Percentiles rank a stretch among this genome's conserved stretches.
phyloP scores from a whole-genome alignment of 2,329 filamentous ascomycete genomes.

The Penicillium sclerotiorum region DNA sequence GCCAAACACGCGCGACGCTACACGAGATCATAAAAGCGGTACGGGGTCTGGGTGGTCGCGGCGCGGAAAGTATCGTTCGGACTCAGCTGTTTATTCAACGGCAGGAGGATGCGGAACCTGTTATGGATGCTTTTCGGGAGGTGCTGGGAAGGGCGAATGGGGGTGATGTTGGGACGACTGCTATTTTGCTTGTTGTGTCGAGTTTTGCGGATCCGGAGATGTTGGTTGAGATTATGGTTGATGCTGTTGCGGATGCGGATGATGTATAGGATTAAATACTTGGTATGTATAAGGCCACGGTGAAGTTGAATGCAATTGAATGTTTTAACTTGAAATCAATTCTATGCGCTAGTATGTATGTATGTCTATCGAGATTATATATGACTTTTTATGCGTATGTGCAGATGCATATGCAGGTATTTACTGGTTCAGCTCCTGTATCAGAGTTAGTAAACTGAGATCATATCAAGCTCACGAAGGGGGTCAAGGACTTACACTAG shows the following conservation, averaged over 20 bases:
- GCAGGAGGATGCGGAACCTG: not conserved
- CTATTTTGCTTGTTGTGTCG: slow-evolving; percentile 1
- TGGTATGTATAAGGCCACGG: no score
- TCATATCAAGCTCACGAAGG: no score
- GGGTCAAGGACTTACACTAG: slow-evolving; percentile 57
- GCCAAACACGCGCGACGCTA: not conserved
- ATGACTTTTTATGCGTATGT: not conserved
- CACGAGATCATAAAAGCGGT: slow-evolving; percentile 3
- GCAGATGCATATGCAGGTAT: not conserved
- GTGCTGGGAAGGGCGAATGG: not conserved
- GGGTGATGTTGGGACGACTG: not conserved
- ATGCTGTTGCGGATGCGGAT: slow-evolving; percentile 4
- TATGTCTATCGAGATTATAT: slow-evolving; percentile 3
- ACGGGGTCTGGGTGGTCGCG: not conserved
- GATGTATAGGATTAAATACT: no score
- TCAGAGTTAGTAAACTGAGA: slow-evolving; percentile 1
- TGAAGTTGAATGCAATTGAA: no score
- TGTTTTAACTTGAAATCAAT: not conserved
- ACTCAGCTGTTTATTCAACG: slow-evolving; percentile 1
- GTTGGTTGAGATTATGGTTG: slow-evolving; percentile 4
- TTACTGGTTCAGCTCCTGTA: slow-evolving; percentile 1
- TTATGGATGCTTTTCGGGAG: not conserved
- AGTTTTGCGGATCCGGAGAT: not conserved
- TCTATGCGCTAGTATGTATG: slow-evolving; percentile 9
- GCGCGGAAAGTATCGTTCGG: slow-evolving; percentile 2